A percentile compares a stretch with the other conserved stretches of the same genome.
phyloP scores from a whole-genome alignment of 1,284 basidiomycete species.

The Trichosporon ovoides region DNA sequence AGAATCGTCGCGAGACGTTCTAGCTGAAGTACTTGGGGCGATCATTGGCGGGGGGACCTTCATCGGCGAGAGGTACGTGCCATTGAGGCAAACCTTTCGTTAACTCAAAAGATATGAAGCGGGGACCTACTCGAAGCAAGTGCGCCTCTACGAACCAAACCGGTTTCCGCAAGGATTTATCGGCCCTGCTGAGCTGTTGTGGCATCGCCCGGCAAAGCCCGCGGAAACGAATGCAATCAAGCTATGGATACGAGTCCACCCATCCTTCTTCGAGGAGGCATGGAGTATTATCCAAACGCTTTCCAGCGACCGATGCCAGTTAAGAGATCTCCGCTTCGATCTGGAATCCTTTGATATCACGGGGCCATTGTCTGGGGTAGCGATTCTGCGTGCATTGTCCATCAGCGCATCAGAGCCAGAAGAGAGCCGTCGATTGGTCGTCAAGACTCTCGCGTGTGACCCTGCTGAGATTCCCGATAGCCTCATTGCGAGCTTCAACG shows the following conservation, averaged over 20 bases:
- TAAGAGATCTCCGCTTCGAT: constrained; percentile 63
- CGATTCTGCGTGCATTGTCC: constrained; percentile 66
- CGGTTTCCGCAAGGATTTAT: constrained; percentile 66
- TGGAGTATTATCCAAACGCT: constrained; percentile 53
- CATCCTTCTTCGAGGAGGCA: constrained; percentile 60
- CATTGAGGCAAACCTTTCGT: neutral
- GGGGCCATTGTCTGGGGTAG: constrained; percentile 73
- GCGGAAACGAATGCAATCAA: constrained; percentile 14
- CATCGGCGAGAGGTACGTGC: constrained; percentile 35
- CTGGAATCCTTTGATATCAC: constrained; percentile 78
- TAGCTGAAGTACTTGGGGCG: constrained; percentile 56
- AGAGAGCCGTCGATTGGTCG: constrained; percentile 69
- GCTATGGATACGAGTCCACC: constrained; percentile 74
- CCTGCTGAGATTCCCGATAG: constrained; percentile 64
- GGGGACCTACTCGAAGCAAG: constrained; percentile 43
- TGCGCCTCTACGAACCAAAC: constrained; percentile 37
- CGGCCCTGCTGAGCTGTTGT: constrained; percentile 66
- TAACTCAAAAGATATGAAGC: constrained; percentile 57
- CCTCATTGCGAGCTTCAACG: constrained; percentile 68
- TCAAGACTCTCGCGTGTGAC: constrained; percentile 57
- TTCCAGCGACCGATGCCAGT: constrained; percentile 51
- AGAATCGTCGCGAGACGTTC: constrained; percentile 56
- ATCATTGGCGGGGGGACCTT: constrained; percentile 31
- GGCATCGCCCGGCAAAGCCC: constrained; percentile 52
- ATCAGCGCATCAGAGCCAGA: constrained; percentile 55